Base-by-base conservation (phyloP, 441 rosid species). In the Brassica balearica region DNA sequence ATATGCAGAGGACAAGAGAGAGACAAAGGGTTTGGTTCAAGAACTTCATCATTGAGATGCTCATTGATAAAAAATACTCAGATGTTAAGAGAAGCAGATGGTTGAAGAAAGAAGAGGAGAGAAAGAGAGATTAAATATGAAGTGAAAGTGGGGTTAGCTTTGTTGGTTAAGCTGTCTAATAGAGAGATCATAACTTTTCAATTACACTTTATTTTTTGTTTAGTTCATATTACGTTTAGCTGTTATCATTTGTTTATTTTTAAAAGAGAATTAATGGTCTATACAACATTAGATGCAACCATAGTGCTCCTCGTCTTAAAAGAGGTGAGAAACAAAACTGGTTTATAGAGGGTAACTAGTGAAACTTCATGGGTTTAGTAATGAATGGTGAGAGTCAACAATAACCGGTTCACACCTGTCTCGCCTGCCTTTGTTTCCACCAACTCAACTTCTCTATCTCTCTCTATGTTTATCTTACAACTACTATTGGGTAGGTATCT, bases 321-420 rank as follows among this genome's bases (percentile, higher is more conserved):
- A n/a, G 1, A 25, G 63, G 25, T 59, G 64, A 76, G 2, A 25
- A 61, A 67, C 43, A 53, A 65, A 65, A 74, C 62, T 43, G 11
- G 68, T 27, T 59, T 12, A 68, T 1, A 12, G 68, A 27, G 25
- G 65, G 38, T 53, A 20, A 51, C 3, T 25, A 61, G 19, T 59
- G 0, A 17, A 8, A n/a, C 27, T 19, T 19, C n/a, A 43, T 7
- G 69, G 5, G 61, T 72, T 17, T 15, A 74, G 38, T 59, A 59
- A 77, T 65, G 32, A 59, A 77, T 65, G 32, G 66, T 6, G 19
- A 71, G 36, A 6, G 25, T 71, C 60, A 77, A 71, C 76, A 77
- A 56, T 62, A 71, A 77, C 75, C 65, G 46, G n/a, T 9, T 34
- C 81, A 77, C 76, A 77, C 81, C 46, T 65, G 81, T 77, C 72